Evolutionary conservation across 2,329 filamentous ascomycete genomes (phyloP).

Genomic region (Botrytis galanthina): DNA sequence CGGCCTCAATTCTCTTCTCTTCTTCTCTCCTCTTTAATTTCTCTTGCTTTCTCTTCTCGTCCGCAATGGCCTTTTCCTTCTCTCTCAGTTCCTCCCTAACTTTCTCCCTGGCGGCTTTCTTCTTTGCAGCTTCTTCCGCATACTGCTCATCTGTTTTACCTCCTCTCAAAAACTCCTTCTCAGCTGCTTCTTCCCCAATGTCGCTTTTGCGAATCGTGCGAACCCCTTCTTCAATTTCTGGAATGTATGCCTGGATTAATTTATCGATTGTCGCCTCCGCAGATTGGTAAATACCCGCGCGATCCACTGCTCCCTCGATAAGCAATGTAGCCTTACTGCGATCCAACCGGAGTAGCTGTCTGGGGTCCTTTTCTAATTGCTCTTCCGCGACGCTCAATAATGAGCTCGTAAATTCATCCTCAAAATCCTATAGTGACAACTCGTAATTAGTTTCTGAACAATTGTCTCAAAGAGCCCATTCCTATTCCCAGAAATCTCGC

Average conservation of each 20-base stretch:
- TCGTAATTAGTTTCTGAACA: conserved; percentile 8
- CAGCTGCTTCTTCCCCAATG: conserved; percentile 67
- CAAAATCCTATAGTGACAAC: conserved; percentile 57
- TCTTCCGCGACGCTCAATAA: conserved; percentile 68
- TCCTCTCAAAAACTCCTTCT: conserved; percentile 62
- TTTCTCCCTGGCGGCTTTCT: conserved; percentile 59
- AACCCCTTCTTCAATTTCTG: conserved; percentile 66
- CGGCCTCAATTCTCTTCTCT: conserved; percentile 46
- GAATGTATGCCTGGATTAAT: conserved; percentile 61
- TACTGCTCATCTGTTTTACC: conserved; percentile 74
- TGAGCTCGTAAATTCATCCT: conserved; percentile 62
- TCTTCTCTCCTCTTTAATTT: conserved; percentile 50
- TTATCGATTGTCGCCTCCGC: conserved; percentile 65
- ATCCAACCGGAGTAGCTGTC: conserved; percentile 69
- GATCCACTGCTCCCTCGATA: conserved; percentile 74
- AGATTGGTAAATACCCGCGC: conserved; percentile 71
- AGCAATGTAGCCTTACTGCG: conserved; percentile 71
- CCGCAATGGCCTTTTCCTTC: conserved; percentile 57
- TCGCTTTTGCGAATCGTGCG: conserved; percentile 65
- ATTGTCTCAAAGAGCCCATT: neutral
- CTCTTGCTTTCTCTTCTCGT: conserved; percentile 58
- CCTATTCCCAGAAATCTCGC: neutral
- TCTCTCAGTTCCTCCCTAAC: conserved; percentile 59
- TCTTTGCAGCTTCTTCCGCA: conserved; percentile 61
- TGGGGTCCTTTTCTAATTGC: conserved; percentile 73